Evolutionary conservation across 495 filamentous ascomycete genomes (phyloP).

Genomic region (Tuber microsphaerosporum): DNA sequence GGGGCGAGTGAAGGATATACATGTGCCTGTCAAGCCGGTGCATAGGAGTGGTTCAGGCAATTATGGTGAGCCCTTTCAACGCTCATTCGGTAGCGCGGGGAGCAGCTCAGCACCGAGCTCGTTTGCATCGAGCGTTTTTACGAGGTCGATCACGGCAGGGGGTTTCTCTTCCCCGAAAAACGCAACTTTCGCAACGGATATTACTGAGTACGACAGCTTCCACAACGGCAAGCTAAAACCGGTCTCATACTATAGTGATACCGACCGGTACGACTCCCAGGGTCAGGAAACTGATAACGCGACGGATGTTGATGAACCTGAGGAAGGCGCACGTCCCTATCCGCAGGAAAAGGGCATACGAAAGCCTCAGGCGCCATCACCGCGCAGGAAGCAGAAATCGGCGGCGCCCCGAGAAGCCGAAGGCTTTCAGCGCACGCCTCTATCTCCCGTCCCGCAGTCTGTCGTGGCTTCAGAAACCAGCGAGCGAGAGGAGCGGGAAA

Average conservation of each 20-base stretch:
- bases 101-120: not conserved
- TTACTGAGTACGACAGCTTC: not conserved
- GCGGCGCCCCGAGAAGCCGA: not conserved
- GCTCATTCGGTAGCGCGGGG: not conserved
- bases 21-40: not conserved
- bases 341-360: not conserved
- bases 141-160: not conserved
- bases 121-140: not conserved
- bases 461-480: not conserved
- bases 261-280: not conserved
- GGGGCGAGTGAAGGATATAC: not conserved
- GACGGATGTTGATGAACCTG: not conserved
- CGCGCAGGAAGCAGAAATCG: not conserved
- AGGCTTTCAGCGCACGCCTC: not conserved
- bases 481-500: not conserved
- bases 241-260: not conserved
- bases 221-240: not conserved
- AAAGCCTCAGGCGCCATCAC: not conserved
- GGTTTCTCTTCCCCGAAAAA: not conserved
- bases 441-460: not conserved
- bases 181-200: not conserved
- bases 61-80: not conserved
- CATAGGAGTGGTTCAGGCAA: not conserved
- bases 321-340: not conserved
- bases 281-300: not conserved